Conservation (phyloP, 2,329 filamentous ascomycete genomes). For the Pseudodiploospora longispora region DNA sequence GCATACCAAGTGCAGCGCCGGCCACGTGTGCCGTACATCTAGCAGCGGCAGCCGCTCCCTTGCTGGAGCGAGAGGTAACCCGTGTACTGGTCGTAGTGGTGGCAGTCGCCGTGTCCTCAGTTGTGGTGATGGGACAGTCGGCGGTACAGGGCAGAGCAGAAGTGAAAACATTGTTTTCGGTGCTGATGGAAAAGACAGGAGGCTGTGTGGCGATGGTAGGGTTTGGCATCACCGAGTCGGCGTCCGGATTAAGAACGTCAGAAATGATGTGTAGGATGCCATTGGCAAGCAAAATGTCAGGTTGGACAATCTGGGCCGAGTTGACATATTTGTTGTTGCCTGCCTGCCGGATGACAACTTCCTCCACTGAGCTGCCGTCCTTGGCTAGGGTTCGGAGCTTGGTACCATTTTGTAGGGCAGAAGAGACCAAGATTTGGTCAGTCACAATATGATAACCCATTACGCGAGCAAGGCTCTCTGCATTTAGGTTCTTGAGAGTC, state of each 20-base stretch:
- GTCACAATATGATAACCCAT: conserved; percentile 58
- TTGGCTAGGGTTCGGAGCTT: conserved; percentile 26
- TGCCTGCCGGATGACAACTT: conserved; percentile 30
- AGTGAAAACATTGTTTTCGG: conserved; percentile 33
- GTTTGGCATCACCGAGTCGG: conserved; percentile 26
- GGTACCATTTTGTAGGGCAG: conserved; percentile 24
- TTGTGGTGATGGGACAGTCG: conserved; percentile 28
- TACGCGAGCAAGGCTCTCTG: conserved; percentile 40
- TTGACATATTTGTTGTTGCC: conserved; percentile 43
- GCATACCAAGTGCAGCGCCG: conserved; percentile 20
- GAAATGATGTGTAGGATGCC: conserved; percentile 53
- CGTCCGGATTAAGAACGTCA: conserved; percentile 39
- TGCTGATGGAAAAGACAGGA: conserved; percentile 47
- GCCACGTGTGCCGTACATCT: conserved; percentile 19
- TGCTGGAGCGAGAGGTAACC: conserved; percentile 15
- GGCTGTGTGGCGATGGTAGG: conserved; percentile 31
- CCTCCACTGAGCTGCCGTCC: conserved; percentile 25
- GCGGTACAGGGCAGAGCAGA: conserved; percentile 34
- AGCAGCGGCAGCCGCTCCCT: conserved; percentile 11
- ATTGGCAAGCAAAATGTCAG: conserved; percentile 47
- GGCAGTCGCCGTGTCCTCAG: conserved; percentile 10
- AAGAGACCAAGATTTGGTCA: conserved; percentile 44
- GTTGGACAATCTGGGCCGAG: conserved; percentile 43
- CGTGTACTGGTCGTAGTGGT: conserved; percentile 15
- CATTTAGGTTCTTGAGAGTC: conserved; percentile 37